Conservation (phyloP, 352 stramenopile genomes). For the Peronospora destructor region DNA sequence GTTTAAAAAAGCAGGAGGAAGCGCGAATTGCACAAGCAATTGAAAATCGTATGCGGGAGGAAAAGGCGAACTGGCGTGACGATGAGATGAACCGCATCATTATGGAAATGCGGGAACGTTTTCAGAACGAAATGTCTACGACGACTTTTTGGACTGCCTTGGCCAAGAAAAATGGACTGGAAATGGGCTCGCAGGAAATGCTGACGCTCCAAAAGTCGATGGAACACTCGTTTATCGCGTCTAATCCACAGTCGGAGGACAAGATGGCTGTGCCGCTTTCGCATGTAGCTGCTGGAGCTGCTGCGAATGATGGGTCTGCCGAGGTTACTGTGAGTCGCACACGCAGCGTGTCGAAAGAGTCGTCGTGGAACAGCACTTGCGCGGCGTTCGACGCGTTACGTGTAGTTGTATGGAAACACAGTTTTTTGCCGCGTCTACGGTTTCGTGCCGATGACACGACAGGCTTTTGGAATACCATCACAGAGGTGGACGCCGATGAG, state of each 20-base stretch:
- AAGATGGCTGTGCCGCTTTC: slow-evolving; percentile 36
- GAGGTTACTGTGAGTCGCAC: slow-evolving; percentile 22
- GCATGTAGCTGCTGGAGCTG: slow-evolving; percentile 15
- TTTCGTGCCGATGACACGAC: slow-evolving; percentile 39
- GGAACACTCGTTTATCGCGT: slow-evolving; percentile 36
- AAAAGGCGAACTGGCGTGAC: slow-evolving; percentile 84
- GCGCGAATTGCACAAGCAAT: slow-evolving; percentile 77
- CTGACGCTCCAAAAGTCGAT: slow-evolving; percentile 41
- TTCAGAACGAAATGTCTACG: slow-evolving; percentile 75
- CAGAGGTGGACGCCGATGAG: slow-evolving; percentile 69
- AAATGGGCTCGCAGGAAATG: slow-evolving; percentile 38
- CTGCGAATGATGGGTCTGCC: slow-evolving; percentile 16
- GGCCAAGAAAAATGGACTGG: slow-evolving; percentile 57
- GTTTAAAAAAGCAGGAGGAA: slow-evolving; percentile 85
- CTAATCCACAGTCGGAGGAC: slow-evolving; percentile 71
- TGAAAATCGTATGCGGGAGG: slow-evolving; percentile 70
- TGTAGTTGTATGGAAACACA: slow-evolving; percentile 85
- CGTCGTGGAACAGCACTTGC: slow-evolving; percentile 81
- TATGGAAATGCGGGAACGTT: slow-evolving; percentile 82
- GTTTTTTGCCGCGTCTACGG: slow-evolving; percentile 65
- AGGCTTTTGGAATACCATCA: slow-evolving; percentile 60
- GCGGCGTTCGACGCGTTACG: slow-evolving; percentile 61
- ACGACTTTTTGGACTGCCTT: slow-evolving; percentile 52
- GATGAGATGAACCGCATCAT: slow-evolving; percentile 88
- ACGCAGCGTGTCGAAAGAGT: slow-evolving; percentile 63